phyloP scores from a whole-genome alignment of 2,329 filamentous ascomycete species.

The Aspergillus awamori region DNA sequence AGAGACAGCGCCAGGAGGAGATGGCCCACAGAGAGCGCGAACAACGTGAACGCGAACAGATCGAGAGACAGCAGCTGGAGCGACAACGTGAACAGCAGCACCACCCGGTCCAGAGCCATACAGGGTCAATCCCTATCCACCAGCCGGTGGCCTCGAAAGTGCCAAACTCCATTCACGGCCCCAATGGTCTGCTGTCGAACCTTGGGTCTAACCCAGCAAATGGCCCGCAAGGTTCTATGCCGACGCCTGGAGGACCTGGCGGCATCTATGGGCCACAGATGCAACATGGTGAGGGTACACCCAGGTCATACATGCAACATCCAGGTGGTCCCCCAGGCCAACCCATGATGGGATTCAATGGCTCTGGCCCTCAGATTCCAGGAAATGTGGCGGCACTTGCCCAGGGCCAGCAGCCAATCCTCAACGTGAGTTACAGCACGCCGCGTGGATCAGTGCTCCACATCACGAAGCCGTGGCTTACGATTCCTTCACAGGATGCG shows the following conservation, averaged over 20 bases:
- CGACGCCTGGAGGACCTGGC: slow-evolving; percentile 62
- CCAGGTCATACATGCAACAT: slow-evolving; percentile 65
- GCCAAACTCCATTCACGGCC: slow-evolving; percentile 82
- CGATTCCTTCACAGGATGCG: slow-evolving; percentile 66
- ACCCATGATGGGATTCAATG: slow-evolving; percentile 55
- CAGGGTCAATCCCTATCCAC: slow-evolving; percentile 86
- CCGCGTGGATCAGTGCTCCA: neutral
- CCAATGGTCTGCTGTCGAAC: slow-evolving; percentile 81
- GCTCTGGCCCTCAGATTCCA: slow-evolving; percentile 47
- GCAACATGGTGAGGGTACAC: slow-evolving; percentile 59
- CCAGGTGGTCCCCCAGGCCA: slow-evolving; percentile 57
- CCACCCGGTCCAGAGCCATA: slow-evolving; percentile 81
- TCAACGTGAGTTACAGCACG: slow-evolving; percentile 57
- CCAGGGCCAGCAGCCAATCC: slow-evolving; percentile 81
- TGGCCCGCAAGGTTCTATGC: slow-evolving; percentile 57
- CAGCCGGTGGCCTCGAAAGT: slow-evolving; percentile 87
- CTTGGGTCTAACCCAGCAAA: slow-evolving; percentile 64
- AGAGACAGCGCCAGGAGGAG: slow-evolving; percentile 59
- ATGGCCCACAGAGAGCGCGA: slow-evolving; percentile 60
- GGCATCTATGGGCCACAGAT: slow-evolving; percentile 72
- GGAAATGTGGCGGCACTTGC: slow-evolving; percentile 62
- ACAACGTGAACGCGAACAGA: slow-evolving; percentile 52
- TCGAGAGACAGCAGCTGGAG: slow-evolving; percentile 59
- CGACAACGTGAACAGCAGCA: slow-evolving; percentile 62
- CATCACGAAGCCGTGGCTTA: neutral